Percentiles rank a stretch among this genome's conserved stretches.
Evolutionary conservation across 352 stramenopile genomes (phyloP).

Genomic region (Phytophthora ramorum): DNA sequence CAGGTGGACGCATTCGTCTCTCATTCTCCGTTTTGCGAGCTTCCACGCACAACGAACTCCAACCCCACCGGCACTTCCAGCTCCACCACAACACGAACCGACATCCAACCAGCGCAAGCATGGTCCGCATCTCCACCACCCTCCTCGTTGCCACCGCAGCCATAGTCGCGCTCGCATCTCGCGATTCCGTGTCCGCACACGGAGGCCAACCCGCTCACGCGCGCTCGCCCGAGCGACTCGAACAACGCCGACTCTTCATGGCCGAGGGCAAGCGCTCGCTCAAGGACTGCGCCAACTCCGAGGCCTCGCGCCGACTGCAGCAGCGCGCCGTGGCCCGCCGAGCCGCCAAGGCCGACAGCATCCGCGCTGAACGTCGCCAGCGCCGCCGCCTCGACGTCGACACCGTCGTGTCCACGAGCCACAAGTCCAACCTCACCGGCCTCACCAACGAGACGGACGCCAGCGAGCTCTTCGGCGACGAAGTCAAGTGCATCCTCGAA

Average conservation of each 20-base stretch:
- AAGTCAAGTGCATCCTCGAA: constrained; percentile 36
- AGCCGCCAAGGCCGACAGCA: constrained; percentile 13
- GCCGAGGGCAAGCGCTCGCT: constrained; percentile 23
- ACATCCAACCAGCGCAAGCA: too few species aligned
- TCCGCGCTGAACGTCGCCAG: constrained; percentile 20
- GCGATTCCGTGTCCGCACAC: constrained; percentile 5
- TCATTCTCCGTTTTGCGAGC: constrained; percentile 16
- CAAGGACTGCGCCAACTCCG: constrained; percentile 22
- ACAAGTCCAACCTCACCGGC: constrained; percentile 30
- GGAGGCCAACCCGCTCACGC: constrained; percentile 4
- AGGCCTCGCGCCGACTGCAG: too few species aligned
- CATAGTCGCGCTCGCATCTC: not conserved
- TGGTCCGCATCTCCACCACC: constrained; percentile 13
- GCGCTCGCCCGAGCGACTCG: too few species aligned
- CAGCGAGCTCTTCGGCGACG: constrained; percentile 26
- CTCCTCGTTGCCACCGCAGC: not conserved
- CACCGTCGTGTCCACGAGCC: constrained; percentile 24
- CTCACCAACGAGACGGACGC: constrained; percentile 16
- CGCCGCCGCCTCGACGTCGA: constrained; percentile 23
- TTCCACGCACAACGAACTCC: not conserved
- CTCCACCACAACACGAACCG: not conserved
- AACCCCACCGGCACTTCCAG: too few species aligned
- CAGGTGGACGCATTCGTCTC: not conserved
- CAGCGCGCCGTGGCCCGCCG: constrained; percentile 16
- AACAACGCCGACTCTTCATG: constrained; percentile 32